Conservation (phyloP, 768 basidiomycete genomes). For the Podaxis pistillaris region DNA sequence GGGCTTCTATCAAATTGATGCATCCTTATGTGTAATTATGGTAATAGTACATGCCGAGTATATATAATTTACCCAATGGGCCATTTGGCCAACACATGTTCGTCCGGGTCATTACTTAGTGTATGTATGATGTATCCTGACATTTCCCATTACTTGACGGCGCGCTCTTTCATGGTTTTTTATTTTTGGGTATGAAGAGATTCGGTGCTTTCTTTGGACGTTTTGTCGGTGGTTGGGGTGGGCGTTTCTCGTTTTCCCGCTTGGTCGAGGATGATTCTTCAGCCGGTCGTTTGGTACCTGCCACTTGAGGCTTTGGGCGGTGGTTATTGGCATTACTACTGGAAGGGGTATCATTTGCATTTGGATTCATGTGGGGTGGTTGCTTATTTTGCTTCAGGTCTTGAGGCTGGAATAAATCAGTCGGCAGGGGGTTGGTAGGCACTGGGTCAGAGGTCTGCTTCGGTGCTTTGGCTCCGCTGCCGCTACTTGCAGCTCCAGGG, state of each 20-base stretch:
- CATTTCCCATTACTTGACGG: background rate
- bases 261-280: conserved; percentile 17
- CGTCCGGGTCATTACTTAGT: background rate
- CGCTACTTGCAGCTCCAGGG: background rate
- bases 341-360: background rate
- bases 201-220: conserved; percentile 38
- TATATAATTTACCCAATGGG: conserved; percentile 1
- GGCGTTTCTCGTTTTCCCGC: conserved; percentile 18
- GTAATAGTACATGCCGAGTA: background rate
- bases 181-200: conserved; percentile 67
- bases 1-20: conserved; percentile 8
- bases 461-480: background rate
- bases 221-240: conserved; percentile 28
- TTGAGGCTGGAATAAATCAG: conserved; percentile 7
- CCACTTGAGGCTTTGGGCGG: conserved; percentile 15
- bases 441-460: background rate
- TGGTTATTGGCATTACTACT: background rate
- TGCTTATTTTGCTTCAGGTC: conserved; percentile 2
- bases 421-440: background rate
- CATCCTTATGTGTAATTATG: background rate
- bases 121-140: background rate
- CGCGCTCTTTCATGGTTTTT: conserved; percentile 15
- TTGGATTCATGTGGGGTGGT: background rate
- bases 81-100: background rate
- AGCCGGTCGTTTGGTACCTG: conserved; percentile 15